Conservation (phyloP, 2,329 filamentous ascomycete species). For the Chalaropsis thielavioides region DNA sequence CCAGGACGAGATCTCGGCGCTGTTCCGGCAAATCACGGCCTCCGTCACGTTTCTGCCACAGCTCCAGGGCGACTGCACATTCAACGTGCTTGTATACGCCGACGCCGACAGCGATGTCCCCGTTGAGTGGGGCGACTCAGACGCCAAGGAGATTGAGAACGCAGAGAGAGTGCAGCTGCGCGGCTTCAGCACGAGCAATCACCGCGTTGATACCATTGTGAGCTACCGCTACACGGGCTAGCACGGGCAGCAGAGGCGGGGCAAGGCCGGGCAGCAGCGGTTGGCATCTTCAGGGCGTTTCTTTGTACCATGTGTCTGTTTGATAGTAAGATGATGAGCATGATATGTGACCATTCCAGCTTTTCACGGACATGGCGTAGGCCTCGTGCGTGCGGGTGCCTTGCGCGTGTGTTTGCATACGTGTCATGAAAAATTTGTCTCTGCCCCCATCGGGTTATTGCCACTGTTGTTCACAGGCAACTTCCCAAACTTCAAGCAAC, state of each 20-base stretch:
- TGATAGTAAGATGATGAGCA: background rate
- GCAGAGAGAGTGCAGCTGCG: constrained; percentile 90
- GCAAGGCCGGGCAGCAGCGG: background rate
- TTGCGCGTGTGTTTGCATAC: background rate
- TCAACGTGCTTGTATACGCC: constrained; percentile 96
- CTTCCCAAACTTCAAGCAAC: no score
- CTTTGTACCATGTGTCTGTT: background rate
- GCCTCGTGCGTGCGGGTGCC: background rate
- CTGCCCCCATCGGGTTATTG: no score
- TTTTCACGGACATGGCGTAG: background rate
- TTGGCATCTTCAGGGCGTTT: background rate
- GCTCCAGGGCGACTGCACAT: constrained; percentile 79
- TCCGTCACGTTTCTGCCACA: constrained; percentile 94
- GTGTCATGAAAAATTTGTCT: background rate
- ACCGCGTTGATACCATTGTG: constrained; percentile 87
- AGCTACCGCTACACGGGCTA: constrained; percentile 45
- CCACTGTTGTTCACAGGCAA: no score
- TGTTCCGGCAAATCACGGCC: constrained; percentile 95
- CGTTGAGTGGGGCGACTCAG: constrained; percentile 95
- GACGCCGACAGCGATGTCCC: constrained; percentile 94
- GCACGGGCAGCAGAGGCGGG: background rate
- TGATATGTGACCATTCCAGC: background rate
- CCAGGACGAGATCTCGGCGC: constrained; percentile 85
- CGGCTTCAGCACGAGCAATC: constrained; percentile 90
- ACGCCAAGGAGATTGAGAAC: constrained; percentile 89